Evolutionary conservation across 1,284 basidiomycete genomes (phyloP), one percentile per base, ranked within the genome.

Genomic region (Tranzscheliella williamsii): DNA sequence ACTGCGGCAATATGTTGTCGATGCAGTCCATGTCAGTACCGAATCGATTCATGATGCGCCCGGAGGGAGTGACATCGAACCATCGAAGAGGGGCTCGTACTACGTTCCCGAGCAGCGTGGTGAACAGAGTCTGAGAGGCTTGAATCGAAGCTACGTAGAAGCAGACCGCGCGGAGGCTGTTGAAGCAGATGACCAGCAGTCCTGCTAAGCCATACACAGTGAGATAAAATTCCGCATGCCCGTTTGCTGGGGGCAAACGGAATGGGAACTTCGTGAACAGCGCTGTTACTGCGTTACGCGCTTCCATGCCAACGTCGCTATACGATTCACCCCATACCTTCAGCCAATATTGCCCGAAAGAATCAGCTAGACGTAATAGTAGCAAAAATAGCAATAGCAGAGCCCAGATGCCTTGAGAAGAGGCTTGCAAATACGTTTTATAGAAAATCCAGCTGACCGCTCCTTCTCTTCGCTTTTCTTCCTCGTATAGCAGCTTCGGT

Each of bases 11-110:
- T 0, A 68, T 56, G 12, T 62, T 69, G 54, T 78, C 76, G 18
- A 78, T 39, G 15, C 54, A 63, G 18, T 56, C 50, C 39, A 77
- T 48, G 46, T 78, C 76, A 22, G 61, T 63, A 4, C 69, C 65
- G 33, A 78, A 76, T 3, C 76, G 67, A 12, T 76, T 71, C 31
- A 62, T 55, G 41, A 78, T 63, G 0, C 68, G 55, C 1, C 75
- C 76, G 4, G 57, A 24, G 4, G 76, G 75, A 1, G 67, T 73
- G 16, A 62, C 41, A 35, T 78, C 75, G 38, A 74, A 74, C 58
- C 61, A 78, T 4, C 73, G 56, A 0, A 73, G 38, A 4, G 69
- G 66, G 0, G 76, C 71, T 2, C 57, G 30, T 5, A 76, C 52
- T 11, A 78, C 65, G 7, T 62, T 60, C 16, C 39, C 34, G 15